Base-by-base conservation (phyloP, 495 filamentous ascomycete species). In the Bryoglossum gracile region DNA sequence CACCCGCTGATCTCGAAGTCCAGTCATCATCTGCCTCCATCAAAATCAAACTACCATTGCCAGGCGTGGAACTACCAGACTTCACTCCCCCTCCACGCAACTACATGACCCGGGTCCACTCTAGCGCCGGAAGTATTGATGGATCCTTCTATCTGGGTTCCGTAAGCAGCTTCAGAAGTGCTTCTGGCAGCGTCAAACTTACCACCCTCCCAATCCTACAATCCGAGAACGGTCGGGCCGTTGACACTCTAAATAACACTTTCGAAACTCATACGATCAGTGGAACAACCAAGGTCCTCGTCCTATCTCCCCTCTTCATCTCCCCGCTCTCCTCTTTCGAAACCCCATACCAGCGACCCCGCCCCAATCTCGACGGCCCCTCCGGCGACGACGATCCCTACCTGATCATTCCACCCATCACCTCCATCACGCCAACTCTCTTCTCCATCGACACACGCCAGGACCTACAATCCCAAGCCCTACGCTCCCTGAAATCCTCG, bases 121-220 rank as follows among this genome's bases (percentile, higher is more conserved):
- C 58, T 4, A 40, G 17, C 14, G 45, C 55, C 8, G 54, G 55
- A 9, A 33, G 22, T 21, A 61, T 61, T 25, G 21, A 14, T 6
- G 58, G 58, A 6, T 18, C 30, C n/a, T 61, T 38, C 23, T 55
- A 54, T 19, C 30, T 61, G 4, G 58, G 58, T 2, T 53, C 51
- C 6, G 6, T 34, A 6, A 46, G 35, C 14, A 44, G 17, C 6
- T 58, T 61, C 44, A 43, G 38, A 17, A 51, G 36, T 19, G 46
- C 36, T 1, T 49, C 55, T 13, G 52, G 58, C 16, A 42, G 28
- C n/a, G 22, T 61, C 22, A 30, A 21, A 13, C 26, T 53, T 13
- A 46, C 24, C 6, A 26, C 32, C 13, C 22, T 60, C 8, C 58
- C 58, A 1, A 24, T 60, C 17, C 8, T 57, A 2, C 50, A 44